These are phyloP conservation scores for Tuctoria greenei DNA, from an alignment of 176 grass and related monocot genomes.

Conservation along the genomic window DNA sequence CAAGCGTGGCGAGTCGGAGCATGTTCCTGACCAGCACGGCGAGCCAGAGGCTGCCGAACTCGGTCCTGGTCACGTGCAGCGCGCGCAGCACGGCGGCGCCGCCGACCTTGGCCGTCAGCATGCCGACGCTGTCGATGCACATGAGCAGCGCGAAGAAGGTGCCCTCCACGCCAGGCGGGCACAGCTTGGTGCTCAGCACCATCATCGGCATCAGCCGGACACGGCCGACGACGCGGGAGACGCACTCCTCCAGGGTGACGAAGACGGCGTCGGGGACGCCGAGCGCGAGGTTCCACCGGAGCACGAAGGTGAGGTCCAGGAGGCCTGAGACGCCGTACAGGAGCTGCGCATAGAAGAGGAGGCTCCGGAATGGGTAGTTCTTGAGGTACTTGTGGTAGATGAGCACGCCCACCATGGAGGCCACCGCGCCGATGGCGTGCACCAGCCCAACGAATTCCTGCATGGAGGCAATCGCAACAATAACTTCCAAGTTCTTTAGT, in stretches of 20 bases:
- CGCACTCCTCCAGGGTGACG: slow-evolving; percentile 71
- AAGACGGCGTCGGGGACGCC: slow-evolving; percentile 63
- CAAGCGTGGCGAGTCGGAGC: slow-evolving; percentile 60
- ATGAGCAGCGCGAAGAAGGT: slow-evolving; percentile 93
- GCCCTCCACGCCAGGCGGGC: slow-evolving; percentile 67
- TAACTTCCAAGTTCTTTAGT: neutral
- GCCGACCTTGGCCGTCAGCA: slow-evolving; percentile 55
- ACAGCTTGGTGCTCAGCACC: slow-evolving; percentile 77
- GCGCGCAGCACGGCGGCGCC: slow-evolving; percentile 61
- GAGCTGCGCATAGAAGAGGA: slow-evolving; percentile 86
- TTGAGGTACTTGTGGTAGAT: slow-evolving; percentile 92
- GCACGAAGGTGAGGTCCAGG: slow-evolving; percentile 85
- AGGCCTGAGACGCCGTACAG: slow-evolving; percentile 58
- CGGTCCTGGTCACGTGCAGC: slow-evolving; percentile 64
- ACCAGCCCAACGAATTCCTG: slow-evolving; percentile 83
- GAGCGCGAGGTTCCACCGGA: slow-evolving; percentile 80
- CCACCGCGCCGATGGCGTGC: slow-evolving; percentile 73
- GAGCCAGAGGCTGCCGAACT: slow-evolving; percentile 73
- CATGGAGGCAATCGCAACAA: neutral
- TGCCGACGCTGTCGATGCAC: slow-evolving; percentile 81
- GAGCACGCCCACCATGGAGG: slow-evolving; percentile 80
- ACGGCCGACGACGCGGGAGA: slow-evolving; percentile 50
- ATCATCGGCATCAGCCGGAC: slow-evolving; percentile 89
- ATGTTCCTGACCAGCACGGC: slow-evolving; percentile 66
- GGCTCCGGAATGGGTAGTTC: slow-evolving; percentile 65